Evolutionary conservation across 106 monocot genomes (phyloP), one percentile per base, ranked within the genome.

Genomic region (Dactylorhiza incarnata): DNA sequence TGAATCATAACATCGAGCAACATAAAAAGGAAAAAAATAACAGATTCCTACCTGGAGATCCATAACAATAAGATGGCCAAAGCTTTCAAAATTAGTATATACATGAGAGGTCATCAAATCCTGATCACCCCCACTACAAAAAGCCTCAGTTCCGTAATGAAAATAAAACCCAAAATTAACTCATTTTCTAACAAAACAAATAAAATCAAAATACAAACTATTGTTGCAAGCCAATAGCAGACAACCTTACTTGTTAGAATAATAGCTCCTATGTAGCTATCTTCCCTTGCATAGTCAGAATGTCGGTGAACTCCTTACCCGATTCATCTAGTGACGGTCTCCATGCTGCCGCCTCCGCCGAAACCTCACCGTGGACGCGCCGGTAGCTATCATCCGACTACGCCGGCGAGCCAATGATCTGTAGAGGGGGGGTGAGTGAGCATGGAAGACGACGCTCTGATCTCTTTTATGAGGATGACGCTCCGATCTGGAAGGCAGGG

Each of bases 51-150:
- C 29, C 29, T 1, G 1, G 29, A 29, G 29, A 29, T 29, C 29
- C 29, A 29, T 1, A 29, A 29, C 29, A 29, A 1, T 29, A 29
- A 29, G 29, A 29, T 2, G n/a, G 29, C 29, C 29, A 29, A 29
- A 29, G 29, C 29, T 29, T 29, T 29, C 29, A 29, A 29, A 29
- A 29, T 29, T 2, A 29, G 29, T 29, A 29, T 29, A 29, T 29
- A 0, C 29, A 29, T 29, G n/a, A 46, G 90, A 84, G 63, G 47
- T 84, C 76, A 90, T 88, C 46, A 88, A 49, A 71, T 88, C 84
- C 74, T 95, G 95, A 56, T 92, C 92, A 85, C 92, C 95, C 62
- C 92, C 95, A 85, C 95, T 92, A 56, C 92, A 90, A 75, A 95
- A 95, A 48, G 90, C 88, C 72, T 83, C 78, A 48, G 83, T 87